Base-by-base conservation (phyloP, 2,329 filamentous ascomycete genomes). In the Metarhizium album region DNA sequence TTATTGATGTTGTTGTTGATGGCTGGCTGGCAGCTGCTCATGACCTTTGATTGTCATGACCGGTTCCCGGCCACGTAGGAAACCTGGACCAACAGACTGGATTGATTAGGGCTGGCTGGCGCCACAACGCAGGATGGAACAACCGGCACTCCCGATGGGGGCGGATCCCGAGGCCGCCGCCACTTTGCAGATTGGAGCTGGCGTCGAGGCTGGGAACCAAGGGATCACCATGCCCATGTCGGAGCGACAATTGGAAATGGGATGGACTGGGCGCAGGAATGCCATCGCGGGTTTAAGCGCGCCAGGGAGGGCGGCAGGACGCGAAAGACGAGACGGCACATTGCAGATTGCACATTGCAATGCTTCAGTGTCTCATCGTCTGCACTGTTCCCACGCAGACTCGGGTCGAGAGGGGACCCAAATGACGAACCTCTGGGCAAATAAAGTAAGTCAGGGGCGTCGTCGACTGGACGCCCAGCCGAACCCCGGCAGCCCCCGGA, bases 391-490 rank as follows among this genome's bases (percentile, higher is more conserved):
- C 37, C n/a, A n/a, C n/a, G n/a, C n/a, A n/a, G n/a, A n/a, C n/a
- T n/a, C n/a, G n/a, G n/a, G n/a, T n/a, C n/a, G n/a, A n/a, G n/a
- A n/a, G n/a, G n/a, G n/a, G n/a, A n/a, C 27, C 11, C 27, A 2
- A 29, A 29, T 29, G 27, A 9, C 6, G 11, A 47, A 42, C 42
- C 46, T 42, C n/a, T n/a, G n/a, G 23, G 46, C 20, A n/a, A n/a
- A n/a, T n/a, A n/a, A n/a, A n/a, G n/a, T 22, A 48, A 31, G 46
- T 42, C 46, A 48, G 46, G 46, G 46, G 46, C 31, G 16, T 24
- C 9, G 13, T 9, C 33, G 18, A 27, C n/a, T 4, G 22, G 40
- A 4, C 18, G n/a, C 40, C 33, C 9, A 20, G 22, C 46, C 33
- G n/a, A n/a, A 38, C 31, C 33, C 46, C 14, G 11, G 20, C 33